Base-by-base conservation (phyloP, 148 eudicot species). In the Drosera capensis region DNA sequence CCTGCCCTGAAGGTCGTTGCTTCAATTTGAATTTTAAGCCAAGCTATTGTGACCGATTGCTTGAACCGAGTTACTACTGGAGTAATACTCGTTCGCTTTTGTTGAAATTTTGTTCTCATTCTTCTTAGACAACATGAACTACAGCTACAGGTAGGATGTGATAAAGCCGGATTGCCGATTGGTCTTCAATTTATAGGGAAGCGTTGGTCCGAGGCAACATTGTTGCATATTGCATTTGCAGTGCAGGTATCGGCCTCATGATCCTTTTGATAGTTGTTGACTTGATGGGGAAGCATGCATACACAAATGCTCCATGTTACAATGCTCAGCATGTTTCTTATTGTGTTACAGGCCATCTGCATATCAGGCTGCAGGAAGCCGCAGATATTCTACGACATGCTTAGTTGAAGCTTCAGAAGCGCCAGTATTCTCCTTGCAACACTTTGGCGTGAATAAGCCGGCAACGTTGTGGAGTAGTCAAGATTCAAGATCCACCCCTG, bases 131-230 rank as follows among this genome's bases (percentile, higher is more conserved):
- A 18, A 6, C 16, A 22, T 34, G n/a, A n/a, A n/a, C 22, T 18
- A 3, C 36, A 19, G 21, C 2, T 48, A 30, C 64, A 90, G 97
- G 81, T 92, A 56, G 99, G 99, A 19, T 85, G 81, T 39, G 95
- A 92, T 52, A 67, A 62, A 59, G 44, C n/a, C 14, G 95, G 94
- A 14, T 53, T 85, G 71, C 99, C 99, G 14, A 85, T 92, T 15
- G 99, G 99, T 25, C 82, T 92, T 47, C 99, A 92, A 46, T 81
- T 85, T 43, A 74, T 85, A 7, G 99, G 94, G 48, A 67, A 61
- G 56, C 88, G 95, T 29, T 79, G 99, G 95, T 73, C 88, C n/a
- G 99, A 92, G 60, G 68, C 99, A 48, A 67, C 74, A 24, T 49
- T 92, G 43, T 39, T 85, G 35, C 77, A 76, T 31, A 61, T 79